phyloP scores from a whole-genome alignment of 2,329 filamentous ascomycete species.

The Tolypocladium album region DNA sequence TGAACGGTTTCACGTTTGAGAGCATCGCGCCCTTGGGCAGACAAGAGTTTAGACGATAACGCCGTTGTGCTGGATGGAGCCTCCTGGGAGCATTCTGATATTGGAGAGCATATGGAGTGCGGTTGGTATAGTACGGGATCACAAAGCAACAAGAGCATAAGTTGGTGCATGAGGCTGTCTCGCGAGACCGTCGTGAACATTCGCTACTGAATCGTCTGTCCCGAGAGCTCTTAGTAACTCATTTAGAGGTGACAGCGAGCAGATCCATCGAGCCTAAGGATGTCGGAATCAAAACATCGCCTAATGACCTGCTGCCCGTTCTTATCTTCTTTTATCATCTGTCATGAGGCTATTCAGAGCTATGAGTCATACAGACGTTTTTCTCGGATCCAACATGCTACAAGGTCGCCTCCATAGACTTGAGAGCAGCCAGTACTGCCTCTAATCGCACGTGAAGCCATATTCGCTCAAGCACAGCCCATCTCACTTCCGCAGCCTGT shows the following conservation, averaged over 20 bases:
- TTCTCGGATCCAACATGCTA: neutral
- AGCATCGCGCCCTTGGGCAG: neutral
- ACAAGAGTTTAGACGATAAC: neutral
- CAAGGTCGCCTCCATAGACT: neutral
- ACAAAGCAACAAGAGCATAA: neutral
- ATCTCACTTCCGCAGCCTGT: slow-evolving; percentile 12
- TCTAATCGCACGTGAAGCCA: neutral
- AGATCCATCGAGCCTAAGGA: neutral
- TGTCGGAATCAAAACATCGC: neutral
- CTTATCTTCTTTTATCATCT: neutral
- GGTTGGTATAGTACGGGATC: neutral
- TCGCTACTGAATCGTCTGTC: neutral
- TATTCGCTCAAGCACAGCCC: neutral
- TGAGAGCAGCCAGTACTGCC: neutral
- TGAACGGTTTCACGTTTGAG: neutral
- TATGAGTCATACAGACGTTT: too few relatives aligned
- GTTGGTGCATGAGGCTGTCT: neutral
- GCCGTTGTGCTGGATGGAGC: neutral
- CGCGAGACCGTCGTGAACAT: neutral
- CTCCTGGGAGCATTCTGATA: neutral
- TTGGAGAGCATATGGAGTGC: neutral
- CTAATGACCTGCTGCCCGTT: neutral
- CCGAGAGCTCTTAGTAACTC: neutral
- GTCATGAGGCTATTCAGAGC: neutral
- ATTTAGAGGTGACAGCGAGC: neutral